Evolutionary conservation across 2,329 filamentous ascomycete species (phyloP).

Genomic region (Geosmithia putterillii): DNA sequence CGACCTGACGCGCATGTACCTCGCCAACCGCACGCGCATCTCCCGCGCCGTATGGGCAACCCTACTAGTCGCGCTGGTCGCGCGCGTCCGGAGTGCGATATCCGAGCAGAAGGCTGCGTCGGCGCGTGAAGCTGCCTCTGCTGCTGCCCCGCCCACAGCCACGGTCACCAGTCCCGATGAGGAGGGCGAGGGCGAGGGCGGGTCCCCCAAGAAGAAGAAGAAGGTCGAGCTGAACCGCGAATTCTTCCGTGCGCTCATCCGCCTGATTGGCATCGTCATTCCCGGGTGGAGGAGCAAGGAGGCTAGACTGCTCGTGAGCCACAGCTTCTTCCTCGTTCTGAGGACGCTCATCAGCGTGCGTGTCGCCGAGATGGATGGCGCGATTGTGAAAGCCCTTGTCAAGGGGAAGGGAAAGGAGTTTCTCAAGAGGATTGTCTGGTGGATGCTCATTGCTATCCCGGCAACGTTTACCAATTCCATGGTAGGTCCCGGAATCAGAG

Average conservation of each 20-base stretch:
- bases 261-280: slow-evolving; percentile 74
- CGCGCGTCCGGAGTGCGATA: slow-evolving; percentile 84
- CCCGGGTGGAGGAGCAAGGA: slow-evolving; percentile 87
- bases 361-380: slow-evolving; percentile 90
- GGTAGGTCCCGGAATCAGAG: slow-evolving; percentile 38
- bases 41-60: slow-evolving; percentile 76
- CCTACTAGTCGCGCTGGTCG: slow-evolving; percentile 66
- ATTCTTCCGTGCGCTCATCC: slow-evolving; percentile 60
- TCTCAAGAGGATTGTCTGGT: slow-evolving; percentile 79
- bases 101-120: slow-evolving; percentile 85
- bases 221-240: slow-evolving; percentile 90
- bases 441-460: slow-evolving; percentile 94
- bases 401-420: slow-evolving; percentile 88
- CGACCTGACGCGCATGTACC: slow-evolving; percentile 59
- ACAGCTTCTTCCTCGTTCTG: slow-evolving; percentile 85
- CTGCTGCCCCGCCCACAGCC: slow-evolving; percentile 20
- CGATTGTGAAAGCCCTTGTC: slow-evolving; percentile 83
- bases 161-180: slow-evolving; percentile 20
- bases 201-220: slow-evolving; percentile 41
- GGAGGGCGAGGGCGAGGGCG: slow-evolving; percentile 6
- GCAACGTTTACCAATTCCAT: slow-evolving; percentile 98
- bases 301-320: slow-evolving; percentile 71
- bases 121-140: slow-evolving; percentile 48
- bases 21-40: slow-evolving; percentile 69
- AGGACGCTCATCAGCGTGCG: slow-evolving; percentile 88